A percentile compares a stretch with the other conserved stretches of the same genome.
Conservation (phyloP, 1,284 basidiomycete species). For the Fomitopsis betulina region DNA sequence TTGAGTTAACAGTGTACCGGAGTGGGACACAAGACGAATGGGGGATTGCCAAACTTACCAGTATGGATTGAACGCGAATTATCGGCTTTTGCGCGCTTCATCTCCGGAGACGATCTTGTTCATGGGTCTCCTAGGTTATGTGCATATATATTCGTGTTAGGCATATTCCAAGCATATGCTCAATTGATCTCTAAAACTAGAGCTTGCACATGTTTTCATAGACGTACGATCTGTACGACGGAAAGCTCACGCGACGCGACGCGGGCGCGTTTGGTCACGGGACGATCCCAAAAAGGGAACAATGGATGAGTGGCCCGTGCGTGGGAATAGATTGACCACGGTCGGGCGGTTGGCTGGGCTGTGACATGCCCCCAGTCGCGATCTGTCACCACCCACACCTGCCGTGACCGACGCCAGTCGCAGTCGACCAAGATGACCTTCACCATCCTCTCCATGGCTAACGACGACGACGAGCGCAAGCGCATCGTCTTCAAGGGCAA, state of each 20-base stretch:
- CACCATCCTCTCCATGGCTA: conserved; percentile 11
- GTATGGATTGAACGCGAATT: background rate
- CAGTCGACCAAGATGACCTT: conserved; percentile 14
- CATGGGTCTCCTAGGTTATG: too few species aligned
- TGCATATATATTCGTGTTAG: too few species aligned
- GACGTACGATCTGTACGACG: background rate
- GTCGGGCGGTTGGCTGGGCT: conserved; percentile 10
- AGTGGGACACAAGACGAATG: background rate
- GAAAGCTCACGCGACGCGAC: background rate
- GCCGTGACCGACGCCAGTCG: conserved; percentile 21
- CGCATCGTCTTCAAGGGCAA: conserved; percentile 56
- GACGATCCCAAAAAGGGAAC: background rate
- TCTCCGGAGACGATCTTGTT: background rate
- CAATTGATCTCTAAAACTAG: too few species aligned
- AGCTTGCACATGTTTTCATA: too few species aligned
- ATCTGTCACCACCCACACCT: conserved; percentile 25
- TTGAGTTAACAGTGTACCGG: background rate
- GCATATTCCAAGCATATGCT: too few species aligned
- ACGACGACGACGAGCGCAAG: conserved; percentile 6
- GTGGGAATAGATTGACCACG: conserved; percentile 17
- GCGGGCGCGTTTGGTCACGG: background rate
- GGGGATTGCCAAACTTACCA: background rate
- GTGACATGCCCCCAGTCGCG: conserved; percentile 24
- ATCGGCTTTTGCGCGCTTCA: background rate
- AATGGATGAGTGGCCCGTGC: conserved; percentile 20